Evolutionary conservation across 371 early-diverging fungal genomes (phyloP), one percentile per base, ranked within the genome.

Genomic region (Lichtheimia corymbifera): DNA sequence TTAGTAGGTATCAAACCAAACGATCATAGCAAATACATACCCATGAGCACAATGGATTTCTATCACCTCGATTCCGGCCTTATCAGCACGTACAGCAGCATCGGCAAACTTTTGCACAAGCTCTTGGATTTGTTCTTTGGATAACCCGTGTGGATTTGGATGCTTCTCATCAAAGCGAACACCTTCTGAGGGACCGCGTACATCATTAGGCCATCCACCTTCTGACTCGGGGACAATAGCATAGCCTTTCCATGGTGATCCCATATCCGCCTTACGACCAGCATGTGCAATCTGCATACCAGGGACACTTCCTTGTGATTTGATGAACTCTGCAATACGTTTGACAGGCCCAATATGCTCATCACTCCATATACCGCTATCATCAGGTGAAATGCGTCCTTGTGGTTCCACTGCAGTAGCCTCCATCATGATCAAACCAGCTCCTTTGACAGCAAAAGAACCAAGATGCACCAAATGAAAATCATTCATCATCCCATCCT

Each of bases 231-330:
- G 30, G 2, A 76, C 74, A 12, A 80, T 42, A 17, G 69, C 40
- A 6, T 75, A 72, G 0, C 71, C 59, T 55, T 70, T 47, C 64
- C 64, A 64, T 15, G 82, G 79, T 0, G 89, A 76, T 25, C 72
- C 68, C 30, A 79, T 83, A 11, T 87, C 87, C 2, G 90, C 86
- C 63, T 93, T 93, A 52, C 94, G 79, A 6, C 95, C 96, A 13
- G 91, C 89, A 63, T 95, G 95, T 0, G 84, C 91, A 3, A 95
- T 65, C 62, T 95, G 96, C 63, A 93, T 85, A 49, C 83, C 93
- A 9, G 84, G 67, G 27, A 82, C 69, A 18, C 79, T 63, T 6
- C 88, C 89, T 49, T 84, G 83, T 6, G 79, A 70, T 61, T 94
- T 91, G 52, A 84, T 69, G 64, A 84, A 82, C 49, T 83, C 79